Conservation (phyloP, 192 early-diverging fungal species). For the Cetraspora pellucida region DNA sequence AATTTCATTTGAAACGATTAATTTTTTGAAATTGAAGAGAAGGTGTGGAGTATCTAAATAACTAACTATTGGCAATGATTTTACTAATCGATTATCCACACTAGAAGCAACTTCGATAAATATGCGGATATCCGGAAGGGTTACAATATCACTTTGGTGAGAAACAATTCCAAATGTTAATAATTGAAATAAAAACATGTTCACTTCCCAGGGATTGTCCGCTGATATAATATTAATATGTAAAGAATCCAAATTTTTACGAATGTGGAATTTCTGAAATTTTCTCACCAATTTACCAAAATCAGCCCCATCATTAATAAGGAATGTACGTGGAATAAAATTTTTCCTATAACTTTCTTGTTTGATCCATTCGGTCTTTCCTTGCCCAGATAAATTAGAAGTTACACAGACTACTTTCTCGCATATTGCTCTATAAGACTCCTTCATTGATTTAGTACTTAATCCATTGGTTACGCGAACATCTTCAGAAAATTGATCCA, state of each 20-base stretch:
- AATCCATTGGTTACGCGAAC: conserved; percentile 22
- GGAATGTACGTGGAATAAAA: conserved; percentile 2
- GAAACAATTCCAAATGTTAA: conserved; percentile 26
- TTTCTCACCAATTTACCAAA: conserved; percentile 10
- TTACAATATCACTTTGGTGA: conserved; percentile 5
- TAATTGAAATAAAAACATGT: conserved; percentile 33
- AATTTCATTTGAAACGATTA: conserved; percentile 23
- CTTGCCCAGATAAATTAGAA: conserved; percentile 28
- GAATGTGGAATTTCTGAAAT: background rate
- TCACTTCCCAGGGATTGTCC: conserved; percentile 23
- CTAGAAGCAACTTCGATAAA: conserved; percentile 37
- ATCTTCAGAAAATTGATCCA: conserved; percentile 32
- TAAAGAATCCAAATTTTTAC: conserved; percentile 12
- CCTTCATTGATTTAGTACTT: background rate
- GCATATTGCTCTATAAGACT: conserved; percentile 15
- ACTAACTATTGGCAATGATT: conserved; percentile 13
- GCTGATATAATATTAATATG: conserved; percentile 27
- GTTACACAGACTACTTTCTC: conserved; percentile 20
- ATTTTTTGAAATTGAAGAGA: conserved; percentile 24
- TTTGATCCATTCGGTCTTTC: conserved; percentile 33
- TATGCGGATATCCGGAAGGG: background rate
- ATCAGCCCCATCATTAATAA: conserved; percentile 23
- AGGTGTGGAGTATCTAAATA: conserved; percentile 2
- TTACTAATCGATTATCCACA: conserved; percentile 22
- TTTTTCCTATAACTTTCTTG: background rate